phyloP scores from a whole-genome alignment of 371 early-diverging fungal genomes.

The Mortierella sp. region DNA sequence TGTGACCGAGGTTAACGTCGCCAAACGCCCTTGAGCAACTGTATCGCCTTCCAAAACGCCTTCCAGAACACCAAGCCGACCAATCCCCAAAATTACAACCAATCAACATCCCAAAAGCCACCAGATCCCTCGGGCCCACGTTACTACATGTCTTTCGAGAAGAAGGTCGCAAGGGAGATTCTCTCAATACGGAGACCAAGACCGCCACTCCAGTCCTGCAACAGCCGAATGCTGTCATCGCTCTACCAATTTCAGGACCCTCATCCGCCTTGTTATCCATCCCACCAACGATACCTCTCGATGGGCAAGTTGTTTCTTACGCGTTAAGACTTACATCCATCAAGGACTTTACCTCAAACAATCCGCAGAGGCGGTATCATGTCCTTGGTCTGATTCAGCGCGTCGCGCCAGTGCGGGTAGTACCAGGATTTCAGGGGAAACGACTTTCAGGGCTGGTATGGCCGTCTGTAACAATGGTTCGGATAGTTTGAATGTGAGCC shows the following conservation, averaged over 20 bases:
- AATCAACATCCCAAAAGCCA: background rate
- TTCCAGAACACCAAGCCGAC: background rate
- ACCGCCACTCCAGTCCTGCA: background rate
- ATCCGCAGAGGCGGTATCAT: background rate
- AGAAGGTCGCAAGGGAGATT: background rate
- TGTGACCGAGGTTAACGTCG: too few relatives aligned
- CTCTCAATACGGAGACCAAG: background rate
- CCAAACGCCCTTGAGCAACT: background rate
- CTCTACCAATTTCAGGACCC: background rate
- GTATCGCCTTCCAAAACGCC: background rate
- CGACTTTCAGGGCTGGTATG: background rate
- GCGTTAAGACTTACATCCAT: background rate
- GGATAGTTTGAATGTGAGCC: background rate
- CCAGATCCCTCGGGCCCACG: background rate
- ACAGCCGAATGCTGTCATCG: background rate
- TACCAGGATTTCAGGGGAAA: background rate
- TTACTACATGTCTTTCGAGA: background rate
- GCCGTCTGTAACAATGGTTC: background rate
- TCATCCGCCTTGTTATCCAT: background rate
- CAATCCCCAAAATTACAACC: background rate
- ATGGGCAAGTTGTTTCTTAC: background rate
- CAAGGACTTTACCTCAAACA: background rate
- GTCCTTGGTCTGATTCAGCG: background rate
- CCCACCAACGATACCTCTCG: background rate
- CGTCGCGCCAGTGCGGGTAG: background rate